phyloP scores from a whole-genome alignment of 2,329 filamentous ascomycete species.

The Nemania sp. region DNA sequence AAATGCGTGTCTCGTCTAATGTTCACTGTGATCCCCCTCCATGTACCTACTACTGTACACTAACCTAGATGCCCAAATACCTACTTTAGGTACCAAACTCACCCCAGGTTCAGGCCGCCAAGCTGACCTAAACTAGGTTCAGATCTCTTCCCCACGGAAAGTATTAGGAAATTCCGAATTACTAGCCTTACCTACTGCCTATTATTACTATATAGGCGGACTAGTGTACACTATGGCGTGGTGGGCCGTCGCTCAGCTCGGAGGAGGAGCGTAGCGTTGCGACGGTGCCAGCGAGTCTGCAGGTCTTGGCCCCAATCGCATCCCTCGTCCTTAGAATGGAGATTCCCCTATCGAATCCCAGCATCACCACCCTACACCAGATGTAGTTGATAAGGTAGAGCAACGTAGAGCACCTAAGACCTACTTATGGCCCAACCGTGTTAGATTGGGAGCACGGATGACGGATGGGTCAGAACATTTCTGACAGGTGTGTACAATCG shows the following conservation, averaged over 20 bases:
- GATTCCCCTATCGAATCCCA: constrained; percentile 24
- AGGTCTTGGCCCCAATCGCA: constrained; percentile 37
- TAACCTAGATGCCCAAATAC: too few species aligned
- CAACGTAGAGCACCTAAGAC: neutral
- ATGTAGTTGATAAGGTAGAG: constrained; percentile 20
- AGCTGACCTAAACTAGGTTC: constrained; percentile 5
- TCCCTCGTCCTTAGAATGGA: constrained; percentile 18
- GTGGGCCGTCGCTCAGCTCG: constrained; percentile 26
- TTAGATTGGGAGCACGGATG: neutral
- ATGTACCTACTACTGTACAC: too few species aligned
- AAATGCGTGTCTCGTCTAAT: neutral
- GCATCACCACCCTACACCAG: constrained; percentile 24
- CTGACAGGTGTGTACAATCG: neutral
- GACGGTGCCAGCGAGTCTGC: constrained; percentile 31
- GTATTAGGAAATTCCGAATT: neutral
- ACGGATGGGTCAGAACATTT: neutral
- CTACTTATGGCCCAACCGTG: neutral
- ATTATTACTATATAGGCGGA: neutral
- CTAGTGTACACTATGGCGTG: constrained; percentile 1
- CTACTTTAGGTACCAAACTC: neutral
- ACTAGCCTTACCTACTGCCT: constrained; percentile 1
- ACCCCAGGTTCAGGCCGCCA: constrained; percentile 2
- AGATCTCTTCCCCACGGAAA: constrained; percentile 20
- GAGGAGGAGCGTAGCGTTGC: constrained; percentile 29
- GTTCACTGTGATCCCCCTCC: neutral